Percentiles rank a stretch among this genome's conserved stretches.
Conservation (phyloP, 805 yeast genomes). For the Kuraishia capsulata region DNA sequence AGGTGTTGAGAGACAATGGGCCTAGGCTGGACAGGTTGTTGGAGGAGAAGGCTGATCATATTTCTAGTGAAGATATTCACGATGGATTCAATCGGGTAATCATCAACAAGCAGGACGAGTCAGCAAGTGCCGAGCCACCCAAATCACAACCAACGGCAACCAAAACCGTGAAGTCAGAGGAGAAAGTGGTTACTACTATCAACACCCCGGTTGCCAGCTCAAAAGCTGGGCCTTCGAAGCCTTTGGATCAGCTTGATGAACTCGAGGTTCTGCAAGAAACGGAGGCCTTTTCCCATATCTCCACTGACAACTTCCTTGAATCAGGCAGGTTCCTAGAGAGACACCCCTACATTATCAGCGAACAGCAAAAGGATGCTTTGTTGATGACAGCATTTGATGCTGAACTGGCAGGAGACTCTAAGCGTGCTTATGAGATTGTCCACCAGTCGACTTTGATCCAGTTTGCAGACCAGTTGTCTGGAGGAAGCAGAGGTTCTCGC, state of each 20-base stretch:
- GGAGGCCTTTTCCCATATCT: conserved; percentile 50
- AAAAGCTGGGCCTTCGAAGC: conserved; percentile 19
- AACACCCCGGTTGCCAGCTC: conserved; percentile 2
- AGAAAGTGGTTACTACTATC: not conserved
- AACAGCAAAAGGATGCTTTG: conserved; percentile 84
- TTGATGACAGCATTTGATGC: conserved; percentile 88
- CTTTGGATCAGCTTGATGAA: conserved; percentile 32
- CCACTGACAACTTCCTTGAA: conserved; percentile 34
- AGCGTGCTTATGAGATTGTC: conserved; percentile 53
- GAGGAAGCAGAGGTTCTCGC: conserved; percentile 10
- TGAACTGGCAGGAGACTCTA: conserved; percentile 54
- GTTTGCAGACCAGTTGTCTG: conserved; percentile 31
- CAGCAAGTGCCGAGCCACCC: conserved; percentile 1
- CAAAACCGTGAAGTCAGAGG: not conserved
- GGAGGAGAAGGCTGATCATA: conserved; percentile 64
- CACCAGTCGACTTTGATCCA: conserved; percentile 76
- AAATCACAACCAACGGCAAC: conserved; percentile 10
- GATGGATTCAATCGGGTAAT: conserved; percentile 88
- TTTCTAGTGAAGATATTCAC: conserved; percentile 84
- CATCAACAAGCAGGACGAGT: conserved; percentile 46
- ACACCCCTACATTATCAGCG: conserved; percentile 65
- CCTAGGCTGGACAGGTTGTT: conserved; percentile 58
- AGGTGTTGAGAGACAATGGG: conserved; percentile 53
- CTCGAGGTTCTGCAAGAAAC: conserved; percentile 57
- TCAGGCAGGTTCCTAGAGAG: conserved; percentile 42